Conservation (phyloP, 73 alveolate genomes). For the Tetrahymena malaccensis region DNA sequence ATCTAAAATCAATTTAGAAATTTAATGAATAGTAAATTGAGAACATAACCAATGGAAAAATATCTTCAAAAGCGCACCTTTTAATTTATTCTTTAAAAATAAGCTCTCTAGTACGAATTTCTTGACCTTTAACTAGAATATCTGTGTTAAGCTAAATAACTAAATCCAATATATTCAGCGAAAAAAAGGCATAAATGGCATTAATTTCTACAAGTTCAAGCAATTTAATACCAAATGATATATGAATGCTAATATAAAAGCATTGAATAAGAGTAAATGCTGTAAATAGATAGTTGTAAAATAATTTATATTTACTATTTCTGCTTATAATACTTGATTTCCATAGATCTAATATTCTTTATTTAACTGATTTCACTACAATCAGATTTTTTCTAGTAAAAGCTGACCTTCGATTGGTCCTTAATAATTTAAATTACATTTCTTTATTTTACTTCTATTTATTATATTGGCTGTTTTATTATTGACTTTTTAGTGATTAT, state of each 20-base stretch:
- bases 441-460: neutral
- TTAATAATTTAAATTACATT: neutral
- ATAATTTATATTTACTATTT: neutral
- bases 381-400: neutral
- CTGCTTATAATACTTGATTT: neutral
- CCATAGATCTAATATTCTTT: neutral
- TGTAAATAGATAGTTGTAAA: neutral
- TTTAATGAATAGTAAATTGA: neutral
- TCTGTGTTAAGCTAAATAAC: neutral
- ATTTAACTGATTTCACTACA: neutral
- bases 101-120: neutral
- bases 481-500: neutral
- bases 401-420: neutral
- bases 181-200: neutral
- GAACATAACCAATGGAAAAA: neutral
- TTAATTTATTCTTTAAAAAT: neutral
- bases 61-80: neutral
- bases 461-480: neutral
- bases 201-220: neutral
- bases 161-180: neutral
- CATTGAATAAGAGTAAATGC: neutral
- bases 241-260: neutral
- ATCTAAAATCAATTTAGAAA: neutral
- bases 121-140: neutral
- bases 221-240: neutral